phyloP scores from a whole-genome alignment of 75 land plant species.

The Pinus taeda region DNA sequence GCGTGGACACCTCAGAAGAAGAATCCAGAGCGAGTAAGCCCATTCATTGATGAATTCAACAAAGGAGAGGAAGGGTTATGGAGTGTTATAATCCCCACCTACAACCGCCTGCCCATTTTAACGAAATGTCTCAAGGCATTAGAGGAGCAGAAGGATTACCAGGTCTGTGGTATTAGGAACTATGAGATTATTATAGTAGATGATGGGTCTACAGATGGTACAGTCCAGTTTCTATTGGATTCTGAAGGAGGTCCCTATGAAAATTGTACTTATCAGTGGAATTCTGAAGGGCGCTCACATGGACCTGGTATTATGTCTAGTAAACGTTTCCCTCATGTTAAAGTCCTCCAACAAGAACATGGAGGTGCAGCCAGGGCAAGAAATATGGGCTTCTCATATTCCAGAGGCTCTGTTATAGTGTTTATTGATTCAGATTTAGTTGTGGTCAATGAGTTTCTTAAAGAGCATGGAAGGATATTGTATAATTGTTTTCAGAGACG shows the following conservation, averaged over 20 bases:
- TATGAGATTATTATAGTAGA: constrained; percentile 33
- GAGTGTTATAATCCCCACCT: constrained; percentile 32
- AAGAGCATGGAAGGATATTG: constrained; percentile 22
- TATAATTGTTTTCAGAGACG: constrained; percentile 6
- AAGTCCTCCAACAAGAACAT: constrained; percentile 19
- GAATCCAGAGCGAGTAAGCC: neutral
- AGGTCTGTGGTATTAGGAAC: constrained; percentile 9
- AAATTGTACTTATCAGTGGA: no score
- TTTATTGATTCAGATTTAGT: constrained; percentile 35
- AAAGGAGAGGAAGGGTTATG: constrained; percentile 23
- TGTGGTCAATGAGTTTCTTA: constrained; percentile 24
- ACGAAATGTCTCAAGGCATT: constrained; percentile 22
- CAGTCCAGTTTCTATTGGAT: constrained; percentile 13
- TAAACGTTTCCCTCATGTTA: constrained; percentile 20
- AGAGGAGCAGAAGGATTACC: constrained; percentile 22
- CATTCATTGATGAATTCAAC: neutral
- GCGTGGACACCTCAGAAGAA: neutral
- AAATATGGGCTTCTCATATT: constrained; percentile 18
- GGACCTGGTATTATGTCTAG: constrained; percentile 1
- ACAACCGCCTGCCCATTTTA: constrained; percentile 28
- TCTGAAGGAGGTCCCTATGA: neutral
- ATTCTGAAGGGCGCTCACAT: no score
- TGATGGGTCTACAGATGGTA: constrained; percentile 36
- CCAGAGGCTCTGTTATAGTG: constrained; percentile 26
- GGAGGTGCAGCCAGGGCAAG: constrained; percentile 34